Conservation (phyloP, 2,329 filamentous ascomycete species). For the Alternaria arborescens region DNA sequence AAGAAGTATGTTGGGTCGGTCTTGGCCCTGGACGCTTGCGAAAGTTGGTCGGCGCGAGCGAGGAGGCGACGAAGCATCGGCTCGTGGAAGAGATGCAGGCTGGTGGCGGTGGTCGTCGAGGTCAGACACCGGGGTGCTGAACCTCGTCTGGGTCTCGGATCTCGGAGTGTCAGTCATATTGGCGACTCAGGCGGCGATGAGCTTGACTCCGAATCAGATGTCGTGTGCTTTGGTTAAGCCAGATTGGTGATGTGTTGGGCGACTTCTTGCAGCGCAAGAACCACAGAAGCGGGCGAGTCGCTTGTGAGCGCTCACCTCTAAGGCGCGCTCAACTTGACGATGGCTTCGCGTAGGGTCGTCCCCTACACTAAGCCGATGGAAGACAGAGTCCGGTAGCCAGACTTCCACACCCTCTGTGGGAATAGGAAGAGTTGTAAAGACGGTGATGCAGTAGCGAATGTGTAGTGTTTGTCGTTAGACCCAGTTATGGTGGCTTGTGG, state of each 20-base stretch:
- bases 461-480: conserved; percentile 38
- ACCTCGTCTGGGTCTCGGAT: conserved; percentile 76
- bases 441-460: conserved; percentile 27
- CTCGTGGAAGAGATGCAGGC: conserved; percentile 66
- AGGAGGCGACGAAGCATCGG: conserved; percentile 61
- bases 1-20: conserved; percentile 55
- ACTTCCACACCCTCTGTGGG: conserved; percentile 37
- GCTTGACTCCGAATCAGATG: conserved; percentile 31
- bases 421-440: conserved; percentile 33
- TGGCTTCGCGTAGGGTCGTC: conserved; percentile 57
- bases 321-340: conserved; percentile 61
- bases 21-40: conserved; percentile 66
- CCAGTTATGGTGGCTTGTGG: conserved; percentile 91
- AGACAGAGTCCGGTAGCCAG: conserved; percentile 33
- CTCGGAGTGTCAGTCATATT: conserved; percentile 63
- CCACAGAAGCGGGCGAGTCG: conserved; percentile 55
- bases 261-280: conserved; percentile 44
- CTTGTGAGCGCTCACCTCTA: conserved; percentile 64
- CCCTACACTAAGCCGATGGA: conserved; percentile 56
- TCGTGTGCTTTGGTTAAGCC: conserved; percentile 16
- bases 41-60: conserved; percentile 73
- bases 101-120: conserved; percentile 88
- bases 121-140: conserved; percentile 77
- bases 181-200: conserved; percentile 39
- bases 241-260: conserved; percentile 12